A percentile compares a stretch with the other conserved stretches of the same genome.
Conservation (phyloP, 257 asterid species). For the Euphrasia confusa region DNA sequence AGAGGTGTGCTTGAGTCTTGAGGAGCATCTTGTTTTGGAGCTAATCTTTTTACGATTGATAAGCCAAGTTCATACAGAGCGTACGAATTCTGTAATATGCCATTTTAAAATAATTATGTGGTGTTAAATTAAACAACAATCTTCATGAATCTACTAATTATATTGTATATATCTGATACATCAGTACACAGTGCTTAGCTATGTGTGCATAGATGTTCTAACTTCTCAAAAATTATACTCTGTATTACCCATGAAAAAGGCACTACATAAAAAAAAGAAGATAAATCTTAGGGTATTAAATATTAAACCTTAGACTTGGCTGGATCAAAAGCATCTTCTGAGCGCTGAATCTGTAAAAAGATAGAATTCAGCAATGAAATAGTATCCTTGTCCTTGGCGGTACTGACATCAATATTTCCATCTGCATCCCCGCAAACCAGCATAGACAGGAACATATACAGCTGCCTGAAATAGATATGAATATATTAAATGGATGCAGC, state of each 20-base stretch:
- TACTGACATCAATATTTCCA: constrained; percentile 53
- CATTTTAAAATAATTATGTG: constrained; percentile 25
- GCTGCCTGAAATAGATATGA: constrained; percentile 54
- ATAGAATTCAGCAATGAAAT: constrained; percentile 48
- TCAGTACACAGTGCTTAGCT: background rate
- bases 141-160: constrained; percentile 14
- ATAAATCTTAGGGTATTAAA: background rate
- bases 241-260: constrained; percentile 4
- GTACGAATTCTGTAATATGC: constrained; percentile 57
- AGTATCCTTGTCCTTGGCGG: constrained; percentile 68
- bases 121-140: constrained; percentile 17
- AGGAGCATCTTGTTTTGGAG: constrained; percentile 48
- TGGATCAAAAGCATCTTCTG: constrained; percentile 69
- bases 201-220: constrained; percentile 9
- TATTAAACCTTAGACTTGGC: constrained; percentile 62
- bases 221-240: constrained; percentile 4
- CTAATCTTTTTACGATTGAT: constrained; percentile 55
- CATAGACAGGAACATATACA: constrained; percentile 78
- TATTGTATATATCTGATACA: constrained; percentile 15
- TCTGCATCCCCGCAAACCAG: constrained; percentile 78
- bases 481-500: constrained; percentile 15
- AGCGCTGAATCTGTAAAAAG: constrained; percentile 59
- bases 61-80: constrained; percentile 83
- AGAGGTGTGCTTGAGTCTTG: constrained; percentile 51
- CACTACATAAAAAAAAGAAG: constrained; percentile 13